Base-by-base conservation (phyloP, 306 rosid species). In the Cicer cuneatum region DNA sequence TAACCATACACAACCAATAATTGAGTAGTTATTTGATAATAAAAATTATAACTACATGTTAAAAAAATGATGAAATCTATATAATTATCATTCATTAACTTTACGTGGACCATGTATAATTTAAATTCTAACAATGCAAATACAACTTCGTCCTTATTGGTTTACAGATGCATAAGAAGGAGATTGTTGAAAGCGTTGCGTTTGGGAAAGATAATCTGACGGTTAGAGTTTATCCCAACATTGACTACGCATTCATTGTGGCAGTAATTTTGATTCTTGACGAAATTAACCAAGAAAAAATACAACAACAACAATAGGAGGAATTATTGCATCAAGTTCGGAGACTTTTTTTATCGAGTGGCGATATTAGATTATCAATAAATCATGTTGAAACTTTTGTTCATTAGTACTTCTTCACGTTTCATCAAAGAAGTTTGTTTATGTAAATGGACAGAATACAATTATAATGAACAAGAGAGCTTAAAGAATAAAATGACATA, bases 161-260 rank as follows among this genome's bases (percentile, higher is more conserved):
- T 51, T 42, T 77, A 84, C 19, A 65, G 70, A 42, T 65, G 70
- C 52, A 65, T 42, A 65, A 41, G 48, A 64, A 18, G 14, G 37
- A 41, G 0, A 37, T 1, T n/a, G 46, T 61, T 61, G 24, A 61
- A 61, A 37, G 67, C 8, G 46, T 3, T 11, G 70, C 37, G 2
- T 6, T 18, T 65, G 70, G 70, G 10, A 65, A 41, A 65, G 70
- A 65, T 19, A 65, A 42, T 18, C 49, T 65, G 9, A 19, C 15
- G 16, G 70, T 65, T 42, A 65, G 52, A 6, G 53, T 65, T 9
- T 19, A 65, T 65, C 70, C 70, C 51, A 65, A 65, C 6, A 21
- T 65, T 65, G 70, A 65, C 29, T 42, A 65, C 10, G 70, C 70
- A 41, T 65, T 65, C 70, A 19, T 65, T 1, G 53, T 65, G 10